Evolutionary conservation across 2,329 filamentous ascomycete genomes (phyloP).

Genomic region (Coleophoma eucalyptorum): DNA sequence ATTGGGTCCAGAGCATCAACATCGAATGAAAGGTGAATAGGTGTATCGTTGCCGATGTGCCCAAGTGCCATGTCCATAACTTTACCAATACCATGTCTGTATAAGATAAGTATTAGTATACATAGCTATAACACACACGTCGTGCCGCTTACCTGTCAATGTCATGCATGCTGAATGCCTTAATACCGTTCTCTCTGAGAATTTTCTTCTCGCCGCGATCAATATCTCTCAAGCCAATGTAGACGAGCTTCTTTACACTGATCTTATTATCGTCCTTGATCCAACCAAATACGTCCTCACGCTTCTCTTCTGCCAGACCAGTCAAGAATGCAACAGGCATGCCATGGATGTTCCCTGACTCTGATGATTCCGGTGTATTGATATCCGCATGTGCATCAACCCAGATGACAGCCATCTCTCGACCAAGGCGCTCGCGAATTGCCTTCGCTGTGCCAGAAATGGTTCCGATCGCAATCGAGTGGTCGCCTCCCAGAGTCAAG

Average conservation of each 20-base stretch:
- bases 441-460: conserved; percentile 85
- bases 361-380: conserved; percentile 89
- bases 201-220: conserved; percentile 93
- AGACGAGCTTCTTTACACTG: conserved; percentile 83
- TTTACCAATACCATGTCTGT: conserved; percentile 83
- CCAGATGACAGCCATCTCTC: conserved; percentile 95
- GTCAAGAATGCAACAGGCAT: conserved; percentile 96
- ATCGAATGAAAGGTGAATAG: conserved; percentile 96
- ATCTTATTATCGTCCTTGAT: conserved; percentile 66
- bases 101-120: conserved; percentile 4
- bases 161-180: conserved; percentile 98
- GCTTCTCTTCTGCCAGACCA: conserved; percentile 73
- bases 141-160: conserved; percentile 68
- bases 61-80: conserved; percentile 98
- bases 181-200: conserved; percentile 82
- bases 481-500: conserved; percentile 91
- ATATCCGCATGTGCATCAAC: conserved; percentile 98
- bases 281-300: conserved; percentile 86
- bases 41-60: conserved; percentile 90
- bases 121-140: background rate
- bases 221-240: conserved; percentile 92
- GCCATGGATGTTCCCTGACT: conserved; percentile 91
- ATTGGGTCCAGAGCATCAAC: conserved; percentile 94
- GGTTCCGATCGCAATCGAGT: conserved; percentile 93
- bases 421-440: conserved; percentile 73